Conservation (phyloP, 2,329 filamentous ascomycete genomes). For the Fusarium subtropicale region DNA sequence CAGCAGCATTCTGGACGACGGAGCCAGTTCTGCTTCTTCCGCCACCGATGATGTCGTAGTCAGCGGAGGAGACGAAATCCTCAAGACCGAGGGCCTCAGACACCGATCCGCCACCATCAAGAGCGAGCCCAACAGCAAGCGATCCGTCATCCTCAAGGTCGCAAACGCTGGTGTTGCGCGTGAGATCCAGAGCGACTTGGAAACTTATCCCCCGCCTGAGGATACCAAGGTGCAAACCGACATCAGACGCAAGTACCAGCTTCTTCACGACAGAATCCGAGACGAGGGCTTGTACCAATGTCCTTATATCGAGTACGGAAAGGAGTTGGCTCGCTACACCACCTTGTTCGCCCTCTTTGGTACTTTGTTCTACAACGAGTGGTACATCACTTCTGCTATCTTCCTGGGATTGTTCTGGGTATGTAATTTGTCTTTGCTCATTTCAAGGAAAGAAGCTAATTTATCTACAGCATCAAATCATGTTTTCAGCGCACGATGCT, state of each 20-base stretch:
- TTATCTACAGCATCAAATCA: constrained; percentile 68
- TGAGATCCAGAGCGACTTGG: constrained; percentile 51
- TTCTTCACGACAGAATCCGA: constrained; percentile 65
- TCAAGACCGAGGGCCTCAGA: constrained; percentile 2
- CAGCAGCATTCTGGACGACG: constrained; percentile 21
- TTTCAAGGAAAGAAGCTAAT: constrained; percentile 29
- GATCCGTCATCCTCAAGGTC: constrained; percentile 22
- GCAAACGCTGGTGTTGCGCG: constrained; percentile 42
- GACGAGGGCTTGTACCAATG: constrained; percentile 70
- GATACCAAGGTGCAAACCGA: constrained; percentile 65
- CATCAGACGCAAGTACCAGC: constrained; percentile 67
- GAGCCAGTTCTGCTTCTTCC: constrained; percentile 39
- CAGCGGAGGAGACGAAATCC: not conserved
- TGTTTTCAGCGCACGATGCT: constrained; percentile 75
- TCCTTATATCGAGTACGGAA: constrained; percentile 67
- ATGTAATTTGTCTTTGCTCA: constrained; percentile 1
- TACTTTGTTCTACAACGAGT: constrained; percentile 58
- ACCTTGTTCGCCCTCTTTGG: constrained; percentile 63
- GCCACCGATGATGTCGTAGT: constrained; percentile 15
- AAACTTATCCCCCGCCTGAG: constrained; percentile 63
- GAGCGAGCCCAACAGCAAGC: constrained; percentile 2
- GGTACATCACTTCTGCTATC: constrained; percentile 68
- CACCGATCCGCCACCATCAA: constrained; percentile 17
- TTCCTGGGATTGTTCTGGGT: constrained; percentile 74
- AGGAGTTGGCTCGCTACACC: constrained; percentile 67